Percentiles rank a stretch among this genome's conserved stretches.
Evolutionary conservation across 2,329 filamentous ascomycete genomes (phyloP).

Genomic region (Onygena corvina): DNA sequence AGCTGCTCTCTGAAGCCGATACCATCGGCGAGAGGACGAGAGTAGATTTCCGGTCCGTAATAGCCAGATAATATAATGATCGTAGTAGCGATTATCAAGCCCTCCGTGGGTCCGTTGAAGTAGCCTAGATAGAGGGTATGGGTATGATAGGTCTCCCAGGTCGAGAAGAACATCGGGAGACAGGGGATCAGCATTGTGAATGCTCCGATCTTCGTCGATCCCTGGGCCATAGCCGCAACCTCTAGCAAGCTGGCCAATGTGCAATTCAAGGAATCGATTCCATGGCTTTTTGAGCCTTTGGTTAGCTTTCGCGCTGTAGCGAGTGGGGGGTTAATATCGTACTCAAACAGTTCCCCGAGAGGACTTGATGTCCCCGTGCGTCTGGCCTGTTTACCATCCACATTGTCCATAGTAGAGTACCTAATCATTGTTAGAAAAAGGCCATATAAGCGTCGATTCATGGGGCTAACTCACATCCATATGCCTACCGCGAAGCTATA

Average conservation of each 20-base stretch:
- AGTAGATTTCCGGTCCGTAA: conserved; percentile 82
- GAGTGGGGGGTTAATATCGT: conserved; percentile 19
- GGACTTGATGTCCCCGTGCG: conserved; percentile 90
- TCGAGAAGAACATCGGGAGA: conserved; percentile 97
- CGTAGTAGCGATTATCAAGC: conserved; percentile 71
- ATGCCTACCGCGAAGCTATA: conserved; percentile 90
- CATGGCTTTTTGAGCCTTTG: conserved; percentile 47
- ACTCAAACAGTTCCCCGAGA: conserved; percentile 90
- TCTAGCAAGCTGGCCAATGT: conserved; percentile 83
- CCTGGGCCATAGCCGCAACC: conserved; percentile 84
- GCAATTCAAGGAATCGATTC: conserved; percentile 96
- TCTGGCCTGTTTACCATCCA: conserved; percentile 94
- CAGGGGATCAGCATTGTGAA: conserved; percentile 87
- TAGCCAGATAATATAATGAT: conserved; percentile 81
- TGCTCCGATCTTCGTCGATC: conserved; percentile 68
- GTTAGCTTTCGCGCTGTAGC: conserved; percentile 6
- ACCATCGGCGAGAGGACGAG: conserved; percentile 56
- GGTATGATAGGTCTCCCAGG: conserved; percentile 98
- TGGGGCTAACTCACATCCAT: conserved; percentile 59
- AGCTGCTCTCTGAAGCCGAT: conserved; percentile 54
- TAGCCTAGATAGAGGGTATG: conserved; percentile 93
- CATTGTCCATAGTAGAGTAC: conserved; percentile 96
- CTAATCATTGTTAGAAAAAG: too few species aligned
- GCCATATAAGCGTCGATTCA: too few species aligned
- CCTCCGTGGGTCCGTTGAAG: conserved; percentile 95